Evolutionary conservation across 2,329 filamentous ascomycete genomes (phyloP), one percentile per base, ranked within the genome.

Genomic region (Diplodia scrobiculata): DNA sequence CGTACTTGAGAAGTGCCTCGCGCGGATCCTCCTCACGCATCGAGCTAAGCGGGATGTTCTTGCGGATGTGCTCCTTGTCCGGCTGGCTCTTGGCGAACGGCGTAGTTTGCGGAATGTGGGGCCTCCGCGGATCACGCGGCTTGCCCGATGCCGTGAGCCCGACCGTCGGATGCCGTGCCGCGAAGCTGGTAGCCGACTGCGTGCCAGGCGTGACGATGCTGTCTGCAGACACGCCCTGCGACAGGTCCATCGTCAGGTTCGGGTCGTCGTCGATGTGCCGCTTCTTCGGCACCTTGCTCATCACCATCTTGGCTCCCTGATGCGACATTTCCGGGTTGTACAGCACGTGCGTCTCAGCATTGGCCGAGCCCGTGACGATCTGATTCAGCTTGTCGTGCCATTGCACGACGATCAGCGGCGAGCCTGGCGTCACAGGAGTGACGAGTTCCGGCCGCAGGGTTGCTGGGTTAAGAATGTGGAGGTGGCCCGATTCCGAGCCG

Each of bases 321-420:
- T 66, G 54, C 25, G 95, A 99, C 71, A 87, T 88, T n/a, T 83
- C 86, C 1, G 95, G 95, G 73, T 91, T 94, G 81, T 95, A 99
- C 55, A 99, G 88, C 50, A 98, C 85, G 73, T 93, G 94, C 0
- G 91, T 92, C 77, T 96, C 91, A 66, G 89, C 88, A 73, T 97
- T 97, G 63, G 92, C 92, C 53, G 94, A 97, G 67, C 93, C 94
- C 9, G 94, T 96, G 69, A 98, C 79, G 73, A 99, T 97, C 75
- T 99, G 95, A 76, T 99, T 98, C 74, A 99, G 87, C 77, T 92
- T 96, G 21, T 90, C 84, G 73, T 99, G 94, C 95, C 95, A 99
- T 68, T 91, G 83, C 29, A 96, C 91, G 1, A 89, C 88, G 68
- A 98, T 91, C 9, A 99, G 80, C 0, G 94, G 86, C 5, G 88